Evolutionary conservation across 73 alveolate species (phyloP).

Genomic region (Symbiodinium natans): DNA sequence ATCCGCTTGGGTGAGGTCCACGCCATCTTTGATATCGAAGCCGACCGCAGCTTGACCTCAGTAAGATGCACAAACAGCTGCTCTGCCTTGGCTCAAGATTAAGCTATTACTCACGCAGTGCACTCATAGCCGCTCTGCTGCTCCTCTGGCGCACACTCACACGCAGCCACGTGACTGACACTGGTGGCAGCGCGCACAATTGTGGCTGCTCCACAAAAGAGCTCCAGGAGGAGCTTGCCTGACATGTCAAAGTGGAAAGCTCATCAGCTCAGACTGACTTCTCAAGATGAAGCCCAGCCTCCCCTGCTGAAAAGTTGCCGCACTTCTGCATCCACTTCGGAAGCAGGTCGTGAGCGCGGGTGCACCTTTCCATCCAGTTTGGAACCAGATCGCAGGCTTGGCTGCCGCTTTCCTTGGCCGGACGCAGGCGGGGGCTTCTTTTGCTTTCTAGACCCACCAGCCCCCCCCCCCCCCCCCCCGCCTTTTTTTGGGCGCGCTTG

Average conservation of each 20-base stretch:
- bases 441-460: no score
- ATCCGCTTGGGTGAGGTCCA: not conserved
- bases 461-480: no score
- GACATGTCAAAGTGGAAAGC: not conserved
- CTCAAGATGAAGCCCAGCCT: not conserved
- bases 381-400: no score
- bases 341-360: not conserved
- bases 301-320: not conserved
- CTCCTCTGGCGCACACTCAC: no score
- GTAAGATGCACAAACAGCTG: not conserved
- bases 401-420: no score
- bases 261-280: no score
- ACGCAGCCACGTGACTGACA: not conserved
- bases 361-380: no score
- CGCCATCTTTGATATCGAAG: not conserved
- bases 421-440: no score
- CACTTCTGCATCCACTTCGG: not conserved
- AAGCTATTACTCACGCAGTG: no score
- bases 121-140: no score
- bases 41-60: not conserved
- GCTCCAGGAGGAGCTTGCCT: not conserved
- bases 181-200: not conserved
- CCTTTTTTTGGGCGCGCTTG: no score
- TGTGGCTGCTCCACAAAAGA: conserved; percentile 24
- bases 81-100: no score